Evolutionary conservation across 768 basidiomycete species (phyloP).

Genomic region (Rubroboletus pulcherrimus): DNA sequence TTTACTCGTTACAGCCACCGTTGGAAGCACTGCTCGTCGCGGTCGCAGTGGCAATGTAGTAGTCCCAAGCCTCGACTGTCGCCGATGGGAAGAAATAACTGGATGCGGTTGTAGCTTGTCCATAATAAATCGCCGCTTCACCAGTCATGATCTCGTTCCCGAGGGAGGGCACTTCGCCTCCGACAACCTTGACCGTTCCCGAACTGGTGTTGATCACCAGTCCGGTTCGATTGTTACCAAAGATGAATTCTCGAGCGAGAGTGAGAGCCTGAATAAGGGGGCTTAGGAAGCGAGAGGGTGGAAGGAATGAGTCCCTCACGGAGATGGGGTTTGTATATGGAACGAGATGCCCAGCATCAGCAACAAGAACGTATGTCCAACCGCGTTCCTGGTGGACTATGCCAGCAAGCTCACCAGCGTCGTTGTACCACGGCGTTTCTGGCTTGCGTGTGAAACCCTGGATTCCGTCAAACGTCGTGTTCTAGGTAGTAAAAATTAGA

Average conservation of each 20-base stretch:
- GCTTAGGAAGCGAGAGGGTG: neutral
- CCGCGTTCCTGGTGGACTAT: constrained; percentile 72
- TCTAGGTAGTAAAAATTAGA: constrained; percentile 36
- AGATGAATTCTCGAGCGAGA: constrained; percentile 61
- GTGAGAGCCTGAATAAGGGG: constrained; percentile 44
- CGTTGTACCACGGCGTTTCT: constrained; percentile 62
- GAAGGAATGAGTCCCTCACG: constrained; percentile 36
- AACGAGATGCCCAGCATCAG: constrained; percentile 38
- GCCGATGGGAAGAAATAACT: constrained; percentile 53
- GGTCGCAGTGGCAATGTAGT: constrained; percentile 41
- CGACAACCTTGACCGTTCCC: constrained; percentile 33
- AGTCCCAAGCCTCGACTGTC: constrained; percentile 54
- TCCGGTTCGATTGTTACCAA: constrained; percentile 62
- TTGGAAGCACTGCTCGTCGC: neutral
- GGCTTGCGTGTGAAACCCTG: constrained; percentile 70
- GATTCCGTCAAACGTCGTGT: constrained; percentile 77
- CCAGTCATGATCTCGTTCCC: constrained; percentile 49
- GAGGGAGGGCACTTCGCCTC: constrained; percentile 48
- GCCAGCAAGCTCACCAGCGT: constrained; percentile 53
- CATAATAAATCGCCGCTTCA: constrained; percentile 52
- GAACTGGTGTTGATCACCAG: constrained; percentile 38
- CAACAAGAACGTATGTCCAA: constrained; percentile 43
- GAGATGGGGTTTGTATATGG: constrained; percentile 32
- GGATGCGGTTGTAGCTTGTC: constrained; percentile 43
- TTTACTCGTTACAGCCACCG: neutral